phyloP scores from a whole-genome alignment of 106 monocot species.

The Dendrobium chrysotoxum region DNA sequence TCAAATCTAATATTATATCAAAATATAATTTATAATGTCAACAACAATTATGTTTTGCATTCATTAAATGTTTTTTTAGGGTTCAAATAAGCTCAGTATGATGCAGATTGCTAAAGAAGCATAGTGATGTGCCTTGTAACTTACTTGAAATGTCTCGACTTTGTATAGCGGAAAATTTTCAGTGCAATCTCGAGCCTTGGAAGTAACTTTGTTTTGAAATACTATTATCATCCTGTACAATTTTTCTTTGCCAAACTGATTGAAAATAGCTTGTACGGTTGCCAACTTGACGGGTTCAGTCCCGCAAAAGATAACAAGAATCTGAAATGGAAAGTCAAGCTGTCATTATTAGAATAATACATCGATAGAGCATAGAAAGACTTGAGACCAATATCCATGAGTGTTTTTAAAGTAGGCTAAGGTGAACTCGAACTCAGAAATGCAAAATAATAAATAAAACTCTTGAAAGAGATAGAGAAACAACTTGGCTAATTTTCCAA shows the following conservation, averaged over 20 bases:
- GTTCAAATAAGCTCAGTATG: not conserved
- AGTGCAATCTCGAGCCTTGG: slow-evolving; percentile 33
- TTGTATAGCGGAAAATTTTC: slow-evolving; percentile 39
- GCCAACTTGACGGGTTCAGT: slow-evolving; percentile 33
- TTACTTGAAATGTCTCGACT: slow-evolving; percentile 63
- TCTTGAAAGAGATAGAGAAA: not conserved
- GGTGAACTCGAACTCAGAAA: not conserved
- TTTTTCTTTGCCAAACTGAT: slow-evolving; percentile 23
- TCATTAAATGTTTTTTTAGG: not conserved
- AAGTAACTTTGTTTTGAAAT: slow-evolving; percentile 43
- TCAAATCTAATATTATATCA: not conserved
- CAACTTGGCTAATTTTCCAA: not conserved
- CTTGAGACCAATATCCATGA: not conserved
- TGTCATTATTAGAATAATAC: not conserved
- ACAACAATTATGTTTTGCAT: not conserved
- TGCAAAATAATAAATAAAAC: not conserved
- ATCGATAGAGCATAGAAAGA: not conserved
- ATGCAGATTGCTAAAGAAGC: slow-evolving; percentile 3
- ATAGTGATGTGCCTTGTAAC: not conserved
- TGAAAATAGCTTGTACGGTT: slow-evolving; percentile 17
- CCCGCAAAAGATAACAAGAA: slow-evolving; percentile 47
- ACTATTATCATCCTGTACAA: slow-evolving; percentile 43
- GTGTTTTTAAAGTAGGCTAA: not conserved
- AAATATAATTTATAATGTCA: not conserved
- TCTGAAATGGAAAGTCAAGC: slow-evolving; percentile 15